These are phyloP conservation scores for Oryza glaberrima DNA, from an alignment of 176 grass and related monocot genomes.

Conservation along the genomic window DNA sequence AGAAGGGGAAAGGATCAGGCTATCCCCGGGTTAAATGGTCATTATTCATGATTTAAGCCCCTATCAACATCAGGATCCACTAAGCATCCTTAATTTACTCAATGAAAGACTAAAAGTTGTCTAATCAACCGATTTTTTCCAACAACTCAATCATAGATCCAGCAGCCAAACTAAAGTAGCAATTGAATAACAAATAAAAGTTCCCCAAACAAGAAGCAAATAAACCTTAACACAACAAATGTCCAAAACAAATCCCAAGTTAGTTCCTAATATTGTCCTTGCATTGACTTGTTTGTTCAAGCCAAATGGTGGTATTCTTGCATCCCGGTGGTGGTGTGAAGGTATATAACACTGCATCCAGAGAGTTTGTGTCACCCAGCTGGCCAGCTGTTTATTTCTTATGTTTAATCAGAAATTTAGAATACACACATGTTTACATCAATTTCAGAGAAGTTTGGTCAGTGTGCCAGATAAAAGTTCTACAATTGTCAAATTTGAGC, in stretches of 20 bases:
- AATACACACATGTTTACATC: not conserved
- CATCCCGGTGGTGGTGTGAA: not conserved
- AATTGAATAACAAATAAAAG: not conserved
- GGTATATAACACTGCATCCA: not conserved
- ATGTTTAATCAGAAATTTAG: not conserved
- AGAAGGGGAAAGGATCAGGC: not conserved
- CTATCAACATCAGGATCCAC: slow-evolving; percentile 7
- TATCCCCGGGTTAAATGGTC: not conserved
- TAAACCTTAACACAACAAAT: not conserved
- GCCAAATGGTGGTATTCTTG: not conserved
- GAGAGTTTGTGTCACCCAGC: not conserved
- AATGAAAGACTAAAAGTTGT: not conserved
- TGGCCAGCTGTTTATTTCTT: not conserved
- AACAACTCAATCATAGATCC: slow-evolving; percentile 20
- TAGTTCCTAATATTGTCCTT: not conserved
- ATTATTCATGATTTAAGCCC: not conserved
- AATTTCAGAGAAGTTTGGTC: not conserved
- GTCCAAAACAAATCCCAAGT: not conserved
- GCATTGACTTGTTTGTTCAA: not conserved
- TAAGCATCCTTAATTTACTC: not conserved
- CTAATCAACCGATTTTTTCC: not conserved
- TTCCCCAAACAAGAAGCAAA: not conserved
- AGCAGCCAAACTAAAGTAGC: not conserved
- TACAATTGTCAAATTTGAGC: not conserved
- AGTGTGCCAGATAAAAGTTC: not conserved